These are phyloP conservation scores for Stemphylium vesicarium DNA, from an alignment of 2,329 filamentous ascomycete genomes.

Conservation along the genomic window DNA sequence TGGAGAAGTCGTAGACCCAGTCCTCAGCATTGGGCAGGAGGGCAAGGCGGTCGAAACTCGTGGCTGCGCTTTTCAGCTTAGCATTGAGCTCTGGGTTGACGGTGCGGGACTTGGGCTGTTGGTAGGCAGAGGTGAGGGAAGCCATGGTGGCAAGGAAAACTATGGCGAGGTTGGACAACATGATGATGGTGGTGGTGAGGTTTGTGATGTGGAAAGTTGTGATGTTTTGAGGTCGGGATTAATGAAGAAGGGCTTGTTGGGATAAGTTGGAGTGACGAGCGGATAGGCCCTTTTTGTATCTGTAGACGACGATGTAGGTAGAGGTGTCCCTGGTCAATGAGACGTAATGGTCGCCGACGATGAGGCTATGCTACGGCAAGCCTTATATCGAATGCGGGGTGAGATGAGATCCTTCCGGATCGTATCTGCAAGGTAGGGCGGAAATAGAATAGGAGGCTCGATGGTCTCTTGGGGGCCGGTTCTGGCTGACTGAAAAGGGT, in stretches of 20 bases:
- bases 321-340: neutral
- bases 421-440: constrained; percentile 1
- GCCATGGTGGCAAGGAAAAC: constrained; percentile 19
- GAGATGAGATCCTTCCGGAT: neutral
- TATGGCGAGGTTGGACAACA: constrained; percentile 1
- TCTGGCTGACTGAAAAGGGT: neutral
- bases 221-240: no score
- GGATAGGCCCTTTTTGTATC: neutral
- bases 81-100: constrained; percentile 51
- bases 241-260: no score
- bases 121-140: constrained; percentile 22
- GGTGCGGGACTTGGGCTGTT: constrained; percentile 48
- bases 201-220: no score
- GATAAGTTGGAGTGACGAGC: no score
- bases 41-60: constrained; percentile 54
- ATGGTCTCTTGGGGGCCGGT: neutral
- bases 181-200: neutral
- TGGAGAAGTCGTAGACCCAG: constrained; percentile 60
- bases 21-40: constrained; percentile 51
- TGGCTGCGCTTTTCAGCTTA: constrained; percentile 47
- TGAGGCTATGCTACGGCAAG: neutral
- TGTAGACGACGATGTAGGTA: neutral
- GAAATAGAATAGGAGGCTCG: constrained; percentile 2
- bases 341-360: neutral
- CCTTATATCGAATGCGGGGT: constrained; percentile 2